These are phyloP conservation scores for Auricularia sp. DNA, from an alignment of 768 basidiomycete genomes.

Conservation along the genomic window DNA sequence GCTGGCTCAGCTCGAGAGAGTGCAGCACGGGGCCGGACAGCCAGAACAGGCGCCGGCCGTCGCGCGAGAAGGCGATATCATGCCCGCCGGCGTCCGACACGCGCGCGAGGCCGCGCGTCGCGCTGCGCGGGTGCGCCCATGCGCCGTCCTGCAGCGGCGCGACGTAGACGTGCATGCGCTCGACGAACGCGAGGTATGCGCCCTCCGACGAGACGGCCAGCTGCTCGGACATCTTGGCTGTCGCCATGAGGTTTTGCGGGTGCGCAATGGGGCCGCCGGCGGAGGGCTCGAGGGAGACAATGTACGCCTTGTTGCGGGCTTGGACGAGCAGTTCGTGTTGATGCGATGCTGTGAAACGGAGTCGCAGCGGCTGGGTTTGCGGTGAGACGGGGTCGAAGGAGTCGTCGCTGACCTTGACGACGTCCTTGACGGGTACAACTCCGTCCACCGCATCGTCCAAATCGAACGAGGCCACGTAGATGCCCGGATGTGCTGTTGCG, in stretches of 20 bases:
- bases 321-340: neutral
- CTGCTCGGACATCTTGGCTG: constrained; percentile 49
- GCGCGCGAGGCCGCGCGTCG: constrained; percentile 49
- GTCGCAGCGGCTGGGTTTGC: neutral
- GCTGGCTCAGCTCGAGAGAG: constrained; percentile 43
- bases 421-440: neutral
- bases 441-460: neutral
- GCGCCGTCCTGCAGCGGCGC: constrained; percentile 39
- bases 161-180: constrained; percentile 59
- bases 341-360: neutral
- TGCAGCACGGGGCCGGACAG: constrained; percentile 63
- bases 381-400: neutral
- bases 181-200: constrained; percentile 50
- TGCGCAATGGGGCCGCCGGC: constrained; percentile 16
- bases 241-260: constrained; percentile 36
- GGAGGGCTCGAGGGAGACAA: constrained; percentile 18
- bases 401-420: neutral
- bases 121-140: constrained; percentile 63
- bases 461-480: constrained; percentile 39
- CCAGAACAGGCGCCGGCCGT: constrained; percentile 63
- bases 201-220: constrained; percentile 30
- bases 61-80: constrained; percentile 51
- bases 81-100: constrained; percentile 68
- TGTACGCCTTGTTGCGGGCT: constrained; percentile 17
- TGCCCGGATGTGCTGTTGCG: constrained; percentile 51